These are phyloP conservation scores for Yarrowia deformans DNA, from an alignment of 805 yeast genomes.

Conservation along the genomic window DNA sequence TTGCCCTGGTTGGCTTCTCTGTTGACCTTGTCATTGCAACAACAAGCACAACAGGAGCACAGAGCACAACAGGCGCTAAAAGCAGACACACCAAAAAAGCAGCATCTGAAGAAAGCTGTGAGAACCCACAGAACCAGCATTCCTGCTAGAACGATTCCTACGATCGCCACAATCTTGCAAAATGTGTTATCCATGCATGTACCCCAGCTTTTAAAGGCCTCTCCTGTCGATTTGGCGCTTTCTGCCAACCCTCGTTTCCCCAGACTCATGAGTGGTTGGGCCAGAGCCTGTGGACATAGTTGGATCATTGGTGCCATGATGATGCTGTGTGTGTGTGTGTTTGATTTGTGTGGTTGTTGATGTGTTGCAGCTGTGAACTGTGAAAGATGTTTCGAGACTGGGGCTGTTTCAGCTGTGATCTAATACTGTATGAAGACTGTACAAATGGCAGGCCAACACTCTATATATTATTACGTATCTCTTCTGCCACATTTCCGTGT, in stretches of 20 bases:
- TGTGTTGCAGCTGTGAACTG: not conserved
- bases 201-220: constrained; percentile 69
- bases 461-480: constrained; percentile 2
- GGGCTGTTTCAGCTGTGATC: no score
- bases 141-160: constrained; percentile 67
- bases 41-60: constrained; percentile 53
- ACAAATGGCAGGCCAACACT: not conserved
- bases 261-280: not conserved
- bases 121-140: constrained; percentile 62
- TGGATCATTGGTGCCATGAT: constrained; percentile 23
- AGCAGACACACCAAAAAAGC: constrained; percentile 64
- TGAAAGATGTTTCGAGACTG: no score
- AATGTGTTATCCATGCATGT: constrained; percentile 79
- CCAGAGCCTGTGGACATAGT: constrained; percentile 24
- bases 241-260: constrained; percentile 8
- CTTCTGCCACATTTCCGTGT: not conserved
- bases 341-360: not conserved
- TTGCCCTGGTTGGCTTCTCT: constrained; percentile 13
- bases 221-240: constrained; percentile 35
- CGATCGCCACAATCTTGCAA: constrained; percentile 80
- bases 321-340: not conserved
- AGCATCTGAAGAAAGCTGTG: constrained; percentile 61
- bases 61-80: constrained; percentile 61
- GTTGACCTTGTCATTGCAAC: constrained; percentile 13
- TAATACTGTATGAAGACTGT: no score